These are phyloP conservation scores for Wickerhamomyces sp. DNA, from an alignment of 1,139 yeast species.

Conservation along the genomic window DNA sequence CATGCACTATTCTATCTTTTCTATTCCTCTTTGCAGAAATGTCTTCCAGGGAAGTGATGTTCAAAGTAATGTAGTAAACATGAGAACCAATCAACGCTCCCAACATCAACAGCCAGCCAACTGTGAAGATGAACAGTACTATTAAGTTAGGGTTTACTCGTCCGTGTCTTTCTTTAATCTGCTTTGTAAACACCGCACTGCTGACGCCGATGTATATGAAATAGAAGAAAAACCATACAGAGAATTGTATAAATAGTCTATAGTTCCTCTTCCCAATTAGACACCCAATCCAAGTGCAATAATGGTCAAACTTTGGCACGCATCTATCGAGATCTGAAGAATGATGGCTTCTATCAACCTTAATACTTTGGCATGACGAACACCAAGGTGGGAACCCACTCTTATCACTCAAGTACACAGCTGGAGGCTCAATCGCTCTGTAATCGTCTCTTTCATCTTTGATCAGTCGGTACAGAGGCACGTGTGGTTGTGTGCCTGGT, in stretches of 20 bases:
- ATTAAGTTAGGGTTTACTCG: slow-evolving; percentile 44
- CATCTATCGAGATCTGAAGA: slow-evolving; percentile 43
- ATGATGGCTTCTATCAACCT: slow-evolving; percentile 52
- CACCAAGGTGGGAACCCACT: slow-evolving; percentile 65
- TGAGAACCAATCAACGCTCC: slow-evolving; percentile 35
- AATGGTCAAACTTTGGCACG: slow-evolving; percentile 61
- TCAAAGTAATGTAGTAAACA: slow-evolving; percentile 34
- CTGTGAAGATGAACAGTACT: slow-evolving; percentile 35
- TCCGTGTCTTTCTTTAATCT: slow-evolving; percentile 24
- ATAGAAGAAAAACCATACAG: slow-evolving; percentile 32
- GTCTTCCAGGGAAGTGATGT: slow-evolving; percentile 43
- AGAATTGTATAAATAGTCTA: slow-evolving; percentile 45
- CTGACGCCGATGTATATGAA: slow-evolving; percentile 30
- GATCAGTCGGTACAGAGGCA: slow-evolving; percentile 29
- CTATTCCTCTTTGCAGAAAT: slow-evolving; percentile 21
- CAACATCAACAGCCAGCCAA: slow-evolving; percentile 41
- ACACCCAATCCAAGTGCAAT: slow-evolving; percentile 59
- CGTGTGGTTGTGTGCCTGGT: slow-evolving; percentile 26
- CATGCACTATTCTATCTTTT: slow-evolving; percentile 8
- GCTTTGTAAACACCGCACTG: slow-evolving; percentile 27
- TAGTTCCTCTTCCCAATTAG: slow-evolving; percentile 56
- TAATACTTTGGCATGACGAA: slow-evolving; percentile 47
- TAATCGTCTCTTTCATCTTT: slow-evolving; percentile 13
- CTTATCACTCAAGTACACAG: slow-evolving; percentile 50
- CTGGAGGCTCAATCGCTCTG: slow-evolving; percentile 37